phyloP scores from a whole-genome alignment of 257 asterid species.

The Gentiana straminea region DNA sequence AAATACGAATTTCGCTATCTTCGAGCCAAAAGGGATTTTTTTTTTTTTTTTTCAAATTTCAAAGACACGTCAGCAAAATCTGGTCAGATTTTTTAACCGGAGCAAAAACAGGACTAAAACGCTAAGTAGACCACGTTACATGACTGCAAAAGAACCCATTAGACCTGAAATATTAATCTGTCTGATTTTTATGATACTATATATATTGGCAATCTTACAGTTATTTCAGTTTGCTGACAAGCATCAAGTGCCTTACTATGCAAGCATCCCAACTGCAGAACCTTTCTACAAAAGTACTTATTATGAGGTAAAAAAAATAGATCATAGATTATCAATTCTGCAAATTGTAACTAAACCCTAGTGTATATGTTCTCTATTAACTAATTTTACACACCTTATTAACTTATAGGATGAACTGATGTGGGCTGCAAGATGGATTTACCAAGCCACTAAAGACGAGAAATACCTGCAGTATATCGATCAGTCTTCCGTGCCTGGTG shows the following conservation, averaged over 20 bases:
- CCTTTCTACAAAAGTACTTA: slow-evolving; percentile 41
- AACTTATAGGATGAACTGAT: slow-evolving; percentile 43
- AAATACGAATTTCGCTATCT: too few species aligned
- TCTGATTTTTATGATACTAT: neutral
- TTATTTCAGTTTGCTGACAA: slow-evolving; percentile 46
- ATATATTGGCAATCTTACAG: slow-evolving; percentile 15
- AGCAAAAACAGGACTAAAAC: too few species aligned
- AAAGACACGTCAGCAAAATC: too few species aligned
- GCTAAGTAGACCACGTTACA: too few species aligned
- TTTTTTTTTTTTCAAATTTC: too few species aligned
- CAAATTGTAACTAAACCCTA: too few species aligned
- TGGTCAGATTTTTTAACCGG: too few species aligned
- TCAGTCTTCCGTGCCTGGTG: slow-evolving; percentile 24
- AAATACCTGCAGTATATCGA: slow-evolving; percentile 17
- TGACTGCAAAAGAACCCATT: too few species aligned
- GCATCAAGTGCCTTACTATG: slow-evolving; percentile 31
- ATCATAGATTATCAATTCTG: neutral
- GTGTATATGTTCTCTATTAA: too few species aligned
- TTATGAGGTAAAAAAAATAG: slow-evolving; percentile 26
- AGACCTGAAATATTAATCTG: neutral
- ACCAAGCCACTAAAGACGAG: slow-evolving; percentile 28
- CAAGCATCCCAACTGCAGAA: slow-evolving; percentile 37
- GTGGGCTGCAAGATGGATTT: slow-evolving; percentile 68
- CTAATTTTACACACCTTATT: neutral
- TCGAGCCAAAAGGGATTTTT: too few species aligned